Base-by-base conservation (phyloP, 192 early-diverging fungal species). In the Oehlia diaphana region DNA sequence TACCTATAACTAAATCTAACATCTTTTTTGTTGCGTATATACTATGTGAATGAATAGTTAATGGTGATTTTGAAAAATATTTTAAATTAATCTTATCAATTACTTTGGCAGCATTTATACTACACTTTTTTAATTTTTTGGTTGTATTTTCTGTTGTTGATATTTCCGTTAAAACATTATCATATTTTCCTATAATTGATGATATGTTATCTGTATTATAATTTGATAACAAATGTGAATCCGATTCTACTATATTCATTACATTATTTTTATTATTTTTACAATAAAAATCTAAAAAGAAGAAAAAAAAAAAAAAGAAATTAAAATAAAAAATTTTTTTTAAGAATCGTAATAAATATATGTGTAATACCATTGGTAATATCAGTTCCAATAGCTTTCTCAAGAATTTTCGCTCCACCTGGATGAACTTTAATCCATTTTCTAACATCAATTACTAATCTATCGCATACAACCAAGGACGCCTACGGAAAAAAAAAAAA, bases 361-460 rank as follows among this genome's bases (percentile, higher is more conserved):
- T 31, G 31, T 31, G 1, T 31, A 21, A n/a, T 73, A 73, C 72
- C 72, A 58, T 73, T 53, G 2, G 72, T 73, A 4, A 73, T 73
- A 73, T 73, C 72, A 50, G 72, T 73, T 50, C 72, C 78, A 62
- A 79, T 72, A 68, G 61, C 44, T 47, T 12, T 12, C 44, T 47
- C 44, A 47, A 47, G 44, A 3, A 47, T 47, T 47, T 47, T 47
- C 44, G 44, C 44, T 47, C 44, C 44, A 5, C 78, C 78, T 0
- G 78, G 78, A 68, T 79, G 78, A 4, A 50, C 33, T 14, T 16
- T 2, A 35, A 72, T 79, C 78, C 78, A 79, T 37, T 79, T 58
- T 3, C 67, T 44, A 31, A 79, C 61, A 37, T 79, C 78, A 28
- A 72, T 9, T 10, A 79, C 68, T 4, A 71, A 58, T 19, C 70